phyloP scores from a whole-genome alignment of 495 filamentous ascomycete species.

The Pseudoneurospora amorphoporcata region DNA sequence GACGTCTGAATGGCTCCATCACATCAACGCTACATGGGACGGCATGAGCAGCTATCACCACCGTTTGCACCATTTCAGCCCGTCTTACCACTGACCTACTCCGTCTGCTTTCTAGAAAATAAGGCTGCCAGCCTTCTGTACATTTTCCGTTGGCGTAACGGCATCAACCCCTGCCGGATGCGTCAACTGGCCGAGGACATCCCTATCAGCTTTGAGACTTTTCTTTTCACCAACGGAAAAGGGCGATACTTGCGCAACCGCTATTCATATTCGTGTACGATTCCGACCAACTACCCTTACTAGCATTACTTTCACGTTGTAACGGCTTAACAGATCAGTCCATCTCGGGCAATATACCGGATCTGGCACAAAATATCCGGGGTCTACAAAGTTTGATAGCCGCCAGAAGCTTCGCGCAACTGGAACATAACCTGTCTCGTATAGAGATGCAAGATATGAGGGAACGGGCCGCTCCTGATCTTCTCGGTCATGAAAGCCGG shows the following conservation, averaged over 20 bases:
- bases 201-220: not conserved
- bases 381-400: not conserved
- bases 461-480: not conserved
- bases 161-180: not conserved
- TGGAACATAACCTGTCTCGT: not conserved
- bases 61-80: not conserved
- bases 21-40: not conserved
- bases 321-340: not conserved
- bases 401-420: not conserved
- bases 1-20: not conserved
- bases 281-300: not conserved
- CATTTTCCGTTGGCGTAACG: not conserved
- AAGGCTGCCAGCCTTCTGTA: not conserved
- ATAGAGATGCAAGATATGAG: not conserved
- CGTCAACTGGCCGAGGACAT: not conserved
- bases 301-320: not conserved
- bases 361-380: not conserved
- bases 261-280: not conserved
- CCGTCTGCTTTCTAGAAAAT: not conserved
- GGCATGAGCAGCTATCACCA: not conserved
- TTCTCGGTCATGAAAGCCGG: not conserved
- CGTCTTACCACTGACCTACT: not conserved
- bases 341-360: not conserved
- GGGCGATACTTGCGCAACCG: not conserved
- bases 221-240: not conserved